A percentile compares a stretch with the other conserved stretches of the same genome.
Evolutionary conservation across 768 basidiomycete species (phyloP).

Genomic region (Agrocybe praecox): DNA sequence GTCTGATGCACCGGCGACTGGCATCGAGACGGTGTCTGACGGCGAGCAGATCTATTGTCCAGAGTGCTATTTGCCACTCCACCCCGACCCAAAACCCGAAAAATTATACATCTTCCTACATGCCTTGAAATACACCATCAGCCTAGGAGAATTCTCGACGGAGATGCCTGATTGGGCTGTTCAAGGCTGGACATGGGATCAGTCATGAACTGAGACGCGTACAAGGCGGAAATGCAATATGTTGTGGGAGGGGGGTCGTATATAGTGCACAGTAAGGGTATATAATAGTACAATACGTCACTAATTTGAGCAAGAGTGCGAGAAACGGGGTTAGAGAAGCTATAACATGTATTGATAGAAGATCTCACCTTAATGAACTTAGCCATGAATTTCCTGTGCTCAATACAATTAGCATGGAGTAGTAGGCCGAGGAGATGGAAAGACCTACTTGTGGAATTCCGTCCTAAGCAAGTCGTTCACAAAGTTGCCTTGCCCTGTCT

Average conservation of each 20-base stretch:
- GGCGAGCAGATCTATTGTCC: conserved; percentile 69
- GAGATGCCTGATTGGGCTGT: conserved; percentile 90
- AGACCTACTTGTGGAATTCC: conserved; percentile 86
- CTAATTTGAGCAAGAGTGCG: conserved; percentile 2
- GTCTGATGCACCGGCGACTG: conserved; percentile 36
- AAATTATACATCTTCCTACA: conserved; percentile 95
- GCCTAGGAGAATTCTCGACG: conserved; percentile 81
- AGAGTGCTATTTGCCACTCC: conserved; percentile 90
- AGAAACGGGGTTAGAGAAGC: background rate
- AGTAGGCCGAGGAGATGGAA: background rate
- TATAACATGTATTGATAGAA: background rate
- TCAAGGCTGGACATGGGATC: conserved; percentile 73
- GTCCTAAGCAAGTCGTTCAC: conserved; percentile 95
- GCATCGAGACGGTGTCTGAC: conserved; percentile 37
- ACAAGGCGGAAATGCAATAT: background rate
- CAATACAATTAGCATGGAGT: conserved; percentile 3
- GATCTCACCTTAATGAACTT: conserved; percentile 81
- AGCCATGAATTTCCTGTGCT: conserved; percentile 82
- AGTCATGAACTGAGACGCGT: conserved; percentile 13
- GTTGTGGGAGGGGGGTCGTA: background rate
- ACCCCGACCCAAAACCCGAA: conserved; percentile 92
- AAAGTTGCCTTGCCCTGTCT: conserved; percentile 72
- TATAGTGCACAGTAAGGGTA: conserved; percentile 8
- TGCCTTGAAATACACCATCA: conserved; percentile 82
- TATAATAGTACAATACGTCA: conserved; percentile 25